Conservation (phyloP, 208 protist genomes). For the Histomonas meleagridis region DNA sequence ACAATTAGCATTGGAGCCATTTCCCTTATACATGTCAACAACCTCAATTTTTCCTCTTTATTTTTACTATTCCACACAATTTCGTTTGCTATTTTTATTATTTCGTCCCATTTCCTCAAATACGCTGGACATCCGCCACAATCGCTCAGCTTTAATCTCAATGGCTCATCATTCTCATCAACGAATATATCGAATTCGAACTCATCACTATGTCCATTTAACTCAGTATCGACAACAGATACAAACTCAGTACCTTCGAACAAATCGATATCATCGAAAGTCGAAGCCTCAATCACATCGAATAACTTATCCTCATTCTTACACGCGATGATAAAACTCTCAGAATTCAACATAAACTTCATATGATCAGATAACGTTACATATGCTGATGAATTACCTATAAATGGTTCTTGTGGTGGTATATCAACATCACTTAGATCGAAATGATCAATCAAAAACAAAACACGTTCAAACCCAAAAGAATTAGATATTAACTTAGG, state of each 20-base stretch:
- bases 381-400: background rate
- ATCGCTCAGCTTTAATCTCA: background rate
- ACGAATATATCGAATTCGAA: background rate
- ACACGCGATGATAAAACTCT: background rate
- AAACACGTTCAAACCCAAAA: background rate
- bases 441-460: background rate
- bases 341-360: background rate
- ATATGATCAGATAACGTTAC: background rate
- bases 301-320: background rate
- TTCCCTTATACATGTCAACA: too few species aligned
- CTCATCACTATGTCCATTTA: background rate
- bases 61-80: too few species aligned
- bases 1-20: too few species aligned
- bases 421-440: background rate
- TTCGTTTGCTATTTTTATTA: too few species aligned
- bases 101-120: background rate
- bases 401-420: background rate
- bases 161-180: background rate
- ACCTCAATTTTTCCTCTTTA: too few species aligned
- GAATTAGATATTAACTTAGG: background rate
- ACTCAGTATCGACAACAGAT: background rate
- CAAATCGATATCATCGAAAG: background rate
- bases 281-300: background rate
- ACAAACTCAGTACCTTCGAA: background rate
- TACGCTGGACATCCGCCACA: background rate